A percentile compares a stretch with the other conserved stretches of the same genome.
Evolutionary conservation across 2,329 filamentous ascomycete species (phyloP).

Genomic region (Cladosporium sp.): DNA sequence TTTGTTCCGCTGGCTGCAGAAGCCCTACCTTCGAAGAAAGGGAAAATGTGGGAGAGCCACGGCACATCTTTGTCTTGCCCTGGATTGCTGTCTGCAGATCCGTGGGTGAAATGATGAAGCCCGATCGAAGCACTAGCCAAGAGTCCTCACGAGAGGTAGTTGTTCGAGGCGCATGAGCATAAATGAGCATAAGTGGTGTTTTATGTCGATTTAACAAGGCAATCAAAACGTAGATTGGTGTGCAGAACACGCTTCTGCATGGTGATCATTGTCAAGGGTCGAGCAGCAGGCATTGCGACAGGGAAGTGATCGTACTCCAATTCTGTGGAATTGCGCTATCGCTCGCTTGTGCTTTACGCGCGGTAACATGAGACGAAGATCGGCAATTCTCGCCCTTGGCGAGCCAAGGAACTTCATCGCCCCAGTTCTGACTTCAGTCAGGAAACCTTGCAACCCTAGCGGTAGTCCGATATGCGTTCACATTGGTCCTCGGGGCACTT

Average conservation of each 20-base stretch:
- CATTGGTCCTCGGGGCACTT: background rate
- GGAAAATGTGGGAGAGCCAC: background rate
- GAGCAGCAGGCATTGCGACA: background rate
- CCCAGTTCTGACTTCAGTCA: background rate
- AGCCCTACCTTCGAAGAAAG: background rate
- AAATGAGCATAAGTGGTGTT: background rate
- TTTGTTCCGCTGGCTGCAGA: background rate
- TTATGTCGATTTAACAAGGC: background rate
- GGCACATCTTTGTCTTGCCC: background rate
- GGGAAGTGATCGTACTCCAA: constrained; percentile 1
- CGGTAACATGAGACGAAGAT: constrained; percentile 13
- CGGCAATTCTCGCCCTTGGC: background rate
- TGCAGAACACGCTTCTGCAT: background rate
- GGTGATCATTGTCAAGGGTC: background rate
- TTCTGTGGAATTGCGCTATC: background rate
- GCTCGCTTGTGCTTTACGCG: background rate
- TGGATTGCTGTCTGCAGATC: background rate
- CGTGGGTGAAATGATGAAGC: background rate
- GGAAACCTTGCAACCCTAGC: background rate
- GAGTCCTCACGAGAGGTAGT: background rate
- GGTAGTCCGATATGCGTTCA: background rate
- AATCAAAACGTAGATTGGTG: background rate
- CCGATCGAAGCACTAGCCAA: background rate
- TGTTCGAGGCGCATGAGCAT: background rate
- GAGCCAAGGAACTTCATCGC: background rate